Percentiles rank a stretch among this genome's conserved stretches.
phyloP scores from a whole-genome alignment of 2,329 filamentous ascomycete genomes.

The Fusarium fracticaudum region DNA sequence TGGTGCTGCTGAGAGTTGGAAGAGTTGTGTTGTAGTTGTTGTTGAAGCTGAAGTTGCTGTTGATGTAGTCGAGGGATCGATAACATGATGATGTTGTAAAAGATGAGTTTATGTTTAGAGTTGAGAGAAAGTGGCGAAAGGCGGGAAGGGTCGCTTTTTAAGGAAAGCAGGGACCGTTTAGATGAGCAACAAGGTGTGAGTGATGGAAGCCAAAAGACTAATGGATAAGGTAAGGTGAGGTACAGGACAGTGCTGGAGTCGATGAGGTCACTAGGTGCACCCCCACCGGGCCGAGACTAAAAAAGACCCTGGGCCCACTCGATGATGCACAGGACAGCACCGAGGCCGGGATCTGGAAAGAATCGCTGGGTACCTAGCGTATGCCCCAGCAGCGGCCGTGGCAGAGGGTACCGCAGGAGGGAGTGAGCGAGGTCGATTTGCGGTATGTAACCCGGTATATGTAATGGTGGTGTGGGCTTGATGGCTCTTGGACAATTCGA shows the following conservation, averaged over 20 bases:
- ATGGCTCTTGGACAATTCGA: constrained; percentile 5
- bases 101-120: constrained; percentile 33
- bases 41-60: constrained; percentile 39
- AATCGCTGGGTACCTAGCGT: constrained; percentile 4
- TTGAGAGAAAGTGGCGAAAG: constrained; percentile 39
- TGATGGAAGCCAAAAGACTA: constrained; percentile 35
- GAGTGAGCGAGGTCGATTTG: constrained; percentile 12
- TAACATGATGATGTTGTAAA: constrained; percentile 43
- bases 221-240: constrained; percentile 18
- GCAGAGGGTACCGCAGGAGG: constrained; percentile 23
- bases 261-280: background rate
- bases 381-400: constrained; percentile 6
- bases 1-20: constrained; percentile 31
- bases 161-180: constrained; percentile 26
- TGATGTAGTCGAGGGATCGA: constrained; percentile 43
- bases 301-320: constrained; percentile 26
- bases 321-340: constrained; percentile 31
- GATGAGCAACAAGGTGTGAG: constrained; percentile 12
- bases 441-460: constrained; percentile 26
- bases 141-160: constrained; percentile 42
- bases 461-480: constrained; percentile 19
- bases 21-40: constrained; percentile 45
- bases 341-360: constrained; percentile 10
- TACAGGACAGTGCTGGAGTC: background rate
- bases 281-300: constrained; percentile 17